A percentile compares a stretch with the other conserved stretches of the same genome.
Conservation (phyloP, 2,329 filamentous ascomycete species). For the Helminthosporium solani region DNA sequence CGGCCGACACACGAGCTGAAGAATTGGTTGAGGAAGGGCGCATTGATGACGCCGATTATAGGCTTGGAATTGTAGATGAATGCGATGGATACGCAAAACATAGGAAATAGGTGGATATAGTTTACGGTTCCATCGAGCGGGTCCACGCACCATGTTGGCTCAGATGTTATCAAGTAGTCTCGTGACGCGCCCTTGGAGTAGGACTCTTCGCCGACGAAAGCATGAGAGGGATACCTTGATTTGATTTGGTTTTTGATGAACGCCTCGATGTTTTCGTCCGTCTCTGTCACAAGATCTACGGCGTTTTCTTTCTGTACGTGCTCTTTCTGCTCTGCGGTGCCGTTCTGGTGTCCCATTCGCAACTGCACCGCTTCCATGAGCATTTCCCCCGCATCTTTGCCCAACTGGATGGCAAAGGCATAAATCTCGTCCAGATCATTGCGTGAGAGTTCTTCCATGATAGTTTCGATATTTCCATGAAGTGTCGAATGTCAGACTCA, state of each 20-base stretch:
- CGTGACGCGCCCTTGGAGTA: constrained; percentile 69
- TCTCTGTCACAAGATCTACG: constrained; percentile 76
- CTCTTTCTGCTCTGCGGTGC: constrained; percentile 32
- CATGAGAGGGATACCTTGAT: constrained; percentile 64
- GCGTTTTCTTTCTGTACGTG: constrained; percentile 70
- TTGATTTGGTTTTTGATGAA: constrained; percentile 65
- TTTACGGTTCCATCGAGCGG: constrained; percentile 65
- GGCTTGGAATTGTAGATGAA: constrained; percentile 63
- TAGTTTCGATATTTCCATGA: constrained; percentile 4
- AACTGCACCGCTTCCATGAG: constrained; percentile 64
- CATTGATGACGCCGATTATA: constrained; percentile 70
- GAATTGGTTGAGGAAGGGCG: constrained; percentile 67
- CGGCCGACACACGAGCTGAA: constrained; percentile 67
- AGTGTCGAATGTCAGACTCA: neutral
- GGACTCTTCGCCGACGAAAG: constrained; percentile 74
- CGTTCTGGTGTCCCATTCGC: constrained; percentile 49
- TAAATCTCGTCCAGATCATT: constrained; percentile 65
- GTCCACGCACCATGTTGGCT: constrained; percentile 75
- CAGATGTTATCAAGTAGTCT: constrained; percentile 64
- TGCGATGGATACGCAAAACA: constrained; percentile 78
- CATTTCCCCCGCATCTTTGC: constrained; percentile 67
- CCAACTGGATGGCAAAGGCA: constrained; percentile 68
- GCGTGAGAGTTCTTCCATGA: constrained; percentile 28
- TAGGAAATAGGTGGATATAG: constrained; percentile 76
- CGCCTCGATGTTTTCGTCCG: constrained; percentile 71